phyloP scores from a whole-genome alignment of 2,329 filamentous ascomycete genomes.

The Spiromastix sp. region DNA sequence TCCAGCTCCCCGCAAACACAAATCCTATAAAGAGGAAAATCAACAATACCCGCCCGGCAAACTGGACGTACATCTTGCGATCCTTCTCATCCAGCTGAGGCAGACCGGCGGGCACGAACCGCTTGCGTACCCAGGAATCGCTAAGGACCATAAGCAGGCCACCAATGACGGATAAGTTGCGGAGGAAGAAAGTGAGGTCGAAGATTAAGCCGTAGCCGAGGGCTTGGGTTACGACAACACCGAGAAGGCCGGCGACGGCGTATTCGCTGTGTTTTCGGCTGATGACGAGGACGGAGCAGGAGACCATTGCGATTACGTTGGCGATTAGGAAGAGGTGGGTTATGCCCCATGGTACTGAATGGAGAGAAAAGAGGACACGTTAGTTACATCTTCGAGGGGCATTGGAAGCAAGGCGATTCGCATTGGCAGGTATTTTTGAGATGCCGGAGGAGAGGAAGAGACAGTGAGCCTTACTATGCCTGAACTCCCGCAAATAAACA shows the following conservation, averaged over 20 bases:
- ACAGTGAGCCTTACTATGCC: slow-evolving; percentile 62
- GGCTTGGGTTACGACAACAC: slow-evolving; percentile 83
- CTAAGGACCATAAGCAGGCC: slow-evolving; percentile 96
- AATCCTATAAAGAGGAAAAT: slow-evolving; percentile 98
- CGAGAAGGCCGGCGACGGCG: slow-evolving; percentile 81
- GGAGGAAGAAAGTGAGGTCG: slow-evolving; percentile 99
- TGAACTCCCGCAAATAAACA: slow-evolving; percentile 82
- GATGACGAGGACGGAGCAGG: slow-evolving; percentile 79
- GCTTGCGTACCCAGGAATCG: slow-evolving; percentile 96
- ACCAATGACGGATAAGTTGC: slow-evolving; percentile 94
- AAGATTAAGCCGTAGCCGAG: slow-evolving; percentile 97
- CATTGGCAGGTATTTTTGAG: too few species aligned
- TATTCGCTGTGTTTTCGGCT: slow-evolving; percentile 86
- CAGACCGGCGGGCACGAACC: slow-evolving; percentile 88
- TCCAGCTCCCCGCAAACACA: slow-evolving; percentile 91
- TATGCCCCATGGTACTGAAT: slow-evolving; percentile 77
- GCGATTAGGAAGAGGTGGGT: slow-evolving; percentile 86
- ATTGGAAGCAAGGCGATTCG: too few species aligned
- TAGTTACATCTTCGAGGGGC: too few species aligned
- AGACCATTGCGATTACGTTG: slow-evolving; percentile 81
- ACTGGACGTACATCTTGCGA: slow-evolving; percentile 99
- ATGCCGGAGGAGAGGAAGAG: too few species aligned
- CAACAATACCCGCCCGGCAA: slow-evolving; percentile 85
- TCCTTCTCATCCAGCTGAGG: slow-evolving; percentile 97
- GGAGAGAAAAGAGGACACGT: too few species aligned